phyloP scores from a whole-genome alignment of 2,329 filamentous ascomycete genomes.

The Botrytis porri region DNA sequence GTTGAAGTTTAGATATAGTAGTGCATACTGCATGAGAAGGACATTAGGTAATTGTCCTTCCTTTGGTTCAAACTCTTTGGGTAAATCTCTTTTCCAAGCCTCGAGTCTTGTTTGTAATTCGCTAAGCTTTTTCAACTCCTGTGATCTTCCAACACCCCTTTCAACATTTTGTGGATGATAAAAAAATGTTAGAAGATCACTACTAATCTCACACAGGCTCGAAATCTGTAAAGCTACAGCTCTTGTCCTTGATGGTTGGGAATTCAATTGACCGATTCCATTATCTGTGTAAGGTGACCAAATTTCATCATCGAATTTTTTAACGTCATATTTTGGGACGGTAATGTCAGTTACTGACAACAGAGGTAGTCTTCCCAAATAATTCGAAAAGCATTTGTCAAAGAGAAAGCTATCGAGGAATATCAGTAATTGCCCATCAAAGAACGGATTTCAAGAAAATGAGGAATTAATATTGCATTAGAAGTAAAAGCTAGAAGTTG shows the following conservation, averaged over 20 bases:
- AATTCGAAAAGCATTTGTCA: conserved; percentile 99
- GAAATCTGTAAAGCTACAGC: conserved; percentile 79
- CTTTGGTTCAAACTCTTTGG: conserved; percentile 81
- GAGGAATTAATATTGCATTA: not conserved
- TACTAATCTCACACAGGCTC: conserved; percentile 87
- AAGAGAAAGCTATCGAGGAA: conserved; percentile 67
- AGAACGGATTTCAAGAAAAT: not conserved
- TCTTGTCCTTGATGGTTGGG: conserved; percentile 79
- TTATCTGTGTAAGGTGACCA: conserved; percentile 90
- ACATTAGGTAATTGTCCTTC: conserved; percentile 88
- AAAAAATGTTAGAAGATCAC: conserved; percentile 83
- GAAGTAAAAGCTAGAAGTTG: not conserved
- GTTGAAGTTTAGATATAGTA: not conserved
- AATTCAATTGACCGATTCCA: conserved; percentile 68
- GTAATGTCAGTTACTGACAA: conserved; percentile 76
- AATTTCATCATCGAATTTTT: conserved; percentile 3
- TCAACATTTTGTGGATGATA: conserved; percentile 75
- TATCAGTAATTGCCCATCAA: not conserved
- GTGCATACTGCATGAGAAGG: conserved; percentile 74
- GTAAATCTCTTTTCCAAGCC: conserved; percentile 80
- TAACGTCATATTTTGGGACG: conserved; percentile 81
- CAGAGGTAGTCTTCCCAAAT: conserved; percentile 86
- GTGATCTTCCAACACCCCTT: conserved; percentile 66
- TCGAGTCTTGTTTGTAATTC: conserved; percentile 88
- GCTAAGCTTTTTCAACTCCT: conserved; percentile 87